Conservation (phyloP, 164 flowering plant species). For the Umbellularia californica region DNA sequence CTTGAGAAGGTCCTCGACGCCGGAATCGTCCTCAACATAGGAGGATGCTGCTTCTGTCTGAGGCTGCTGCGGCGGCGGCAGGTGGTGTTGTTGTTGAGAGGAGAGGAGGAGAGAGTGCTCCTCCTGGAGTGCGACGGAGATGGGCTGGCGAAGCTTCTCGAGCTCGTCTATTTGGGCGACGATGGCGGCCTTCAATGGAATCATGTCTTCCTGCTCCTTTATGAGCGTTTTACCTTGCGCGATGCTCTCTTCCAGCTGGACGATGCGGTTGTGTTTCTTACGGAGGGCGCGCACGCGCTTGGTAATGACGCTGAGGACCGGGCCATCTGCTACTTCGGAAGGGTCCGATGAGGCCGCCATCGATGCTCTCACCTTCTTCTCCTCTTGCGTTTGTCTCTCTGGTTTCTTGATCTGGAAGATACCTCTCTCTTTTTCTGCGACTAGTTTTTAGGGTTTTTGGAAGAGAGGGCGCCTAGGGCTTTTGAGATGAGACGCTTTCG, state of each 20-base stretch:
- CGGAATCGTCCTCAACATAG: neutral
- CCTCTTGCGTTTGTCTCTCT: no score
- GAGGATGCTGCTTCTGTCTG: neutral
- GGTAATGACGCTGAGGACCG: constrained; percentile 75
- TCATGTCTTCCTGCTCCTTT: constrained; percentile 87
- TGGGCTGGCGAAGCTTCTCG: constrained; percentile 81
- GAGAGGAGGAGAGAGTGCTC: constrained; percentile 43
- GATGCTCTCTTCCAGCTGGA: constrained; percentile 69
- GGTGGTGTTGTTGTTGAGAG: constrained; percentile 1
- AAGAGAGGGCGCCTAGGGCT: neutral
- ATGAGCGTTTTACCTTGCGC: constrained; percentile 73
- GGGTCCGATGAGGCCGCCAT: constrained; percentile 34
- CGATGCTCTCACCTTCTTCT: neutral
- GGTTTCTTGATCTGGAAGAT: no score
- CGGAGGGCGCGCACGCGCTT: constrained; percentile 84
- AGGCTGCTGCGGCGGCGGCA: neutral
- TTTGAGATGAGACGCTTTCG: neutral
- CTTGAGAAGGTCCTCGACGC: neutral
- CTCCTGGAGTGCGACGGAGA: constrained; percentile 58
- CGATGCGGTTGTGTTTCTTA: constrained; percentile 76
- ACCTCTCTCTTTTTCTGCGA: no score
- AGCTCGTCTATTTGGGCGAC: constrained; percentile 69
- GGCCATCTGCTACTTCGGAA: constrained; percentile 48
- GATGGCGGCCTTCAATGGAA: constrained; percentile 67
- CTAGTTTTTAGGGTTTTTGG: no score